These are phyloP conservation scores for Lepidium africanum DNA, from an alignment of 345 rosid genomes.

Conservation along the genomic window DNA sequence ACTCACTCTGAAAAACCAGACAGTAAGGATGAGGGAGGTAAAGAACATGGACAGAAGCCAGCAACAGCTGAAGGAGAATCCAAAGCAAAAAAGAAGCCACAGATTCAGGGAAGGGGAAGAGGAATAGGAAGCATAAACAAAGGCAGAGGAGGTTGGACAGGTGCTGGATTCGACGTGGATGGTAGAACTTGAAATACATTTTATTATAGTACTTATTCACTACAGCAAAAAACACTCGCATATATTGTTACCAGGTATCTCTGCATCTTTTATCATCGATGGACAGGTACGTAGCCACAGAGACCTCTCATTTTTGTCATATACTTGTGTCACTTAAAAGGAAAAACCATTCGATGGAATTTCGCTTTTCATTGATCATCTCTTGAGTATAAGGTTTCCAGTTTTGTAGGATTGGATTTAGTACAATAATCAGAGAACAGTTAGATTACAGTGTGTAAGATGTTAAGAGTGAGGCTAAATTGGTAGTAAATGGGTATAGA, in stretches of 20 bases:
- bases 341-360: not conserved
- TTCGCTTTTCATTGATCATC: not conserved
- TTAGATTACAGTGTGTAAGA: not conserved
- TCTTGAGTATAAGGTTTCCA: slow-evolving; percentile 8
- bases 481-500: not conserved
- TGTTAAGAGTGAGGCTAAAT: not conserved
- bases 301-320: slow-evolving; percentile 6
- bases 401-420: not conserved
- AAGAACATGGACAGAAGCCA: slow-evolving; percentile 37
- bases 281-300: not conserved
- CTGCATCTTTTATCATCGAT: slow-evolving; percentile 3
- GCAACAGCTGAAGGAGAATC: slow-evolving; percentile 42
- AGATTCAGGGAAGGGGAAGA: slow-evolving; percentile 57
- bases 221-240: not conserved
- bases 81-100: slow-evolving; percentile 49
- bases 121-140: slow-evolving; percentile 50
- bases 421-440: not conserved
- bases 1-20: slow-evolving; percentile 23
- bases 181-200: slow-evolving; percentile 39
- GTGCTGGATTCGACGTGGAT: slow-evolving; percentile 71
- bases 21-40: slow-evolving; percentile 24
- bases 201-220: not conserved
- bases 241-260: slow-evolving; percentile 6
- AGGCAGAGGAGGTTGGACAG: slow-evolving; percentile 83
- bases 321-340: not conserved